A percentile compares a stretch with the other conserved stretches of the same genome.
These are phyloP conservation scores for Talaromyces sp. DNA, from an alignment of 2,329 filamentous ascomycete species.

Conservation along the genomic window DNA sequence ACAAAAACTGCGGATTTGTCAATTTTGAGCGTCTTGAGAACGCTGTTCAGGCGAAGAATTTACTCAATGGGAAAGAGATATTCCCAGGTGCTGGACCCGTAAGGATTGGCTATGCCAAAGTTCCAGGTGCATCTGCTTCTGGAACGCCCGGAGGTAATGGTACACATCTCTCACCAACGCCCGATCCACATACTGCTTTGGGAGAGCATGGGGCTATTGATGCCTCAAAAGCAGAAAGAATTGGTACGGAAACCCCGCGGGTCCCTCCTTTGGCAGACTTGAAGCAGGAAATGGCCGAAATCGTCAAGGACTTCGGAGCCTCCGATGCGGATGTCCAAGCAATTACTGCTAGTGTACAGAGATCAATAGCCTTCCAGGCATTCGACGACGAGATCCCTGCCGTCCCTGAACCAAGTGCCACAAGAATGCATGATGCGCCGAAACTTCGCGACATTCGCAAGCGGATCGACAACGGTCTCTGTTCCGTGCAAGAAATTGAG, in stretches of 20 bases:
- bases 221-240: slow-evolving; percentile 29
- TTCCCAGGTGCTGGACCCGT: slow-evolving; percentile 95
- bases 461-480: slow-evolving; percentile 90
- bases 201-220: slow-evolving; percentile 27
- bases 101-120: slow-evolving; percentile 95
- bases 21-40: slow-evolving; percentile 93
- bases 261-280: slow-evolving; percentile 74
- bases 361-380: slow-evolving; percentile 67
- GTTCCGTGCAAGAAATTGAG: slow-evolving; percentile 83
- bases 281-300: slow-evolving; percentile 75
- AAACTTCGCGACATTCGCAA: slow-evolving; percentile 94
- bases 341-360: slow-evolving; percentile 70
- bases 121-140: slow-evolving; percentile 72
- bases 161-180: slow-evolving; percentile 83
- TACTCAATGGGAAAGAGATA: slow-evolving; percentile 94
- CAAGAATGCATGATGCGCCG: slow-evolving; percentile 85
- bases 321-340: slow-evolving; percentile 70
- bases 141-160: slow-evolving; percentile 86
- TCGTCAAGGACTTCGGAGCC: slow-evolving; percentile 85
- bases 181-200: slow-evolving; percentile 65
- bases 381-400: slow-evolving; percentile 84
- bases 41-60: slow-evolving; percentile 79
- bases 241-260: slow-evolving; percentile 43
- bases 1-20: slow-evolving; percentile 99
- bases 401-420: slow-evolving; percentile 81